Conservation (phyloP, 2,329 filamentous ascomycete species). For the Elsinoe fawcettii region DNA sequence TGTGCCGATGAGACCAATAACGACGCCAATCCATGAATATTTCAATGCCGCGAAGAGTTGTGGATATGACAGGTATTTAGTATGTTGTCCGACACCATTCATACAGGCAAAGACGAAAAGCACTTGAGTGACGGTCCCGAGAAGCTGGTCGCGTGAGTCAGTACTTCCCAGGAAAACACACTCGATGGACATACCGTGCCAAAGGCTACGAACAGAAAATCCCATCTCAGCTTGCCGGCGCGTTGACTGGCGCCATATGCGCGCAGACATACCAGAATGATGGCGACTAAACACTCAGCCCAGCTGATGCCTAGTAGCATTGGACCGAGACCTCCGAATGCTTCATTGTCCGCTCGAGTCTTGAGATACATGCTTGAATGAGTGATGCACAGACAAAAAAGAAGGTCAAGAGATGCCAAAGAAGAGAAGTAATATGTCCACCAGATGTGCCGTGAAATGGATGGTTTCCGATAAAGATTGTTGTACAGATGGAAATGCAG, state of each 20-base stretch:
- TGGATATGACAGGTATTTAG: neutral
- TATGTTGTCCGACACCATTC: constrained; percentile 8
- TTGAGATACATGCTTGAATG: neutral
- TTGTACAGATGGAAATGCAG: neutral
- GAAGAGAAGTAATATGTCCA: neutral
- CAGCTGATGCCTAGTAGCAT: constrained; percentile 9
- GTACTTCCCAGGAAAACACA: neutral
- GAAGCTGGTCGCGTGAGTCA: neutral
- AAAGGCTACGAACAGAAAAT: constrained; percentile 10
- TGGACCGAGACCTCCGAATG: constrained; percentile 4
- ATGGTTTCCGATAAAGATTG: neutral
- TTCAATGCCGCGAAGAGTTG: constrained; percentile 3
- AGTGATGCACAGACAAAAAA: neutral
- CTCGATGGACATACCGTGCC: constrained; percentile 4
- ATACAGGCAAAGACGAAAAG: constrained; percentile 10
- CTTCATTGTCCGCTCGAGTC: constrained; percentile 3
- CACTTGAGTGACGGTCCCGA: constrained; percentile 6
- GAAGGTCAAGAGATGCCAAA: neutral
- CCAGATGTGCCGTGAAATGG: neutral
- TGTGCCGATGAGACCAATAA: constrained; percentile 6
- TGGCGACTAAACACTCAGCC: neutral
- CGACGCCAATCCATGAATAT: constrained; percentile 13
- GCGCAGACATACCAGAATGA: neutral
- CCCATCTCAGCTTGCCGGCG: neutral
- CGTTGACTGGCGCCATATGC: constrained; percentile 4